Conservation (phyloP, 2,329 filamentous ascomycete genomes). For the Pseudocercospora fuligena region DNA sequence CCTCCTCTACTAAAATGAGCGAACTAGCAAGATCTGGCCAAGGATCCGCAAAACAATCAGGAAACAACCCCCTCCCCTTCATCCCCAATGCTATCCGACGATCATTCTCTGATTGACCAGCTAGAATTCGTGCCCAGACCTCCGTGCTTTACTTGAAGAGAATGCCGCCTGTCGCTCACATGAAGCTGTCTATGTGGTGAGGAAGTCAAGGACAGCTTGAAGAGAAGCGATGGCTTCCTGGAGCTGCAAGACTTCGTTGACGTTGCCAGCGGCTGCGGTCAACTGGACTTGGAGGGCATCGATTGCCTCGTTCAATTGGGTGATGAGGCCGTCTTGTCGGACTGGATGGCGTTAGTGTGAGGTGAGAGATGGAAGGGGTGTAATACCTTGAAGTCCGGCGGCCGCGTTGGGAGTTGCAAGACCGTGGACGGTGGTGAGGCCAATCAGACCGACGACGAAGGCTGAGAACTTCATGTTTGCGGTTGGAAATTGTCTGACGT, state of each 20-base stretch:
- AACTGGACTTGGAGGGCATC: not conserved
- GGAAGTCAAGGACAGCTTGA: not conserved
- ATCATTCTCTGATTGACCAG: not conserved
- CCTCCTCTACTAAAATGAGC: not conserved
- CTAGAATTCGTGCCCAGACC: not conserved
- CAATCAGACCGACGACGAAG: not conserved
- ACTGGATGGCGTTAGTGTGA: not conserved
- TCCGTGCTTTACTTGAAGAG: not conserved
- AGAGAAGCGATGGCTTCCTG: not conserved
- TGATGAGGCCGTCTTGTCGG: not conserved
- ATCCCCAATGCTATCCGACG: not conserved
- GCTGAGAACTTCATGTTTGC: not conserved
- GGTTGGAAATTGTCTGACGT: not conserved
- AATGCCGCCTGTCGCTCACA: not conserved
- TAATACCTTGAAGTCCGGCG: not conserved
- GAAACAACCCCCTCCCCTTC: not conserved
- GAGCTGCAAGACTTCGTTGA: not conserved
- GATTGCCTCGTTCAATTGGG: not conserved
- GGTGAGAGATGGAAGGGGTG: not conserved
- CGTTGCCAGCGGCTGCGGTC: not conserved
- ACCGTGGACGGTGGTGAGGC: not conserved
- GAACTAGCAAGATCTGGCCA: conserved; percentile 1
- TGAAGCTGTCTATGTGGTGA: not conserved
- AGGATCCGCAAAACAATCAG: not conserved
- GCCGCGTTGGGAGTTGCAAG: not conserved